phyloP scores from a whole-genome alignment of 495 filamentous ascomycete species.

The Tuber magnatum region DNA sequence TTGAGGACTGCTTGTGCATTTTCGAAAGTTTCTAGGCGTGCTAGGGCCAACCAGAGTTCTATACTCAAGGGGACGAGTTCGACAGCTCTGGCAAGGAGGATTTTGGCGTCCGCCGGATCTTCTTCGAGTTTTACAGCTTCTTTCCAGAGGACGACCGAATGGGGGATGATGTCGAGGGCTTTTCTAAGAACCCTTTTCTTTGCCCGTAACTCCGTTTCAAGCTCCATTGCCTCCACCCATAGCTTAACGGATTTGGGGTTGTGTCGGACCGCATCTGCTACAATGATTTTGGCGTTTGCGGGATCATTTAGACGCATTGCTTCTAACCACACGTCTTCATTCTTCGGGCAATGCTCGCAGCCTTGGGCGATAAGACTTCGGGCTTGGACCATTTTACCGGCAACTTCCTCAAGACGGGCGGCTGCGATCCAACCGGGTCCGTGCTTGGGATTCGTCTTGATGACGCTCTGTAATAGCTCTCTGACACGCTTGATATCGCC shows the following conservation, averaged over 20 bases:
- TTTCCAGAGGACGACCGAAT: slow-evolving; percentile 93
- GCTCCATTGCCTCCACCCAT: slow-evolving; percentile 90
- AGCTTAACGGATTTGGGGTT: slow-evolving; percentile 82
- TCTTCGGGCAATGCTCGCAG: slow-evolving; percentile 83
- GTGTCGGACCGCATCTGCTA: slow-evolving; percentile 83
- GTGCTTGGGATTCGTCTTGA: slow-evolving; percentile 89
- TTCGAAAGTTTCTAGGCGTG: slow-evolving; percentile 76
- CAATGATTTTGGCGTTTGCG: slow-evolving; percentile 89
- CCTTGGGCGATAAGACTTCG: slow-evolving; percentile 77
- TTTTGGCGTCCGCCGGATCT: slow-evolving; percentile 71
- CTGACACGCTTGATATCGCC: slow-evolving; percentile 95
- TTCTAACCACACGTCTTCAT: slow-evolving; percentile 91
- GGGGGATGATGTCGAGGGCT: slow-evolving; percentile 79
- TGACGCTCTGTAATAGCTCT: slow-evolving; percentile 85
- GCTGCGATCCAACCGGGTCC: slow-evolving; percentile 95
- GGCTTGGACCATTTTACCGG: slow-evolving; percentile 81
- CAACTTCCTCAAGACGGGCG: slow-evolving; percentile 83
- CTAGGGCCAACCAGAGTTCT: slow-evolving; percentile 90
- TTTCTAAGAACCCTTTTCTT: slow-evolving; percentile 87
- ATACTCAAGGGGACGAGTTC: slow-evolving; percentile 89
- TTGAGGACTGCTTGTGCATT: slow-evolving; percentile 93
- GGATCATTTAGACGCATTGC: slow-evolving; percentile 86
- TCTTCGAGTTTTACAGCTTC: slow-evolving; percentile 94
- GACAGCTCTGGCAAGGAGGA: slow-evolving; percentile 84
- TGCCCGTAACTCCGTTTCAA: slow-evolving; percentile 69